Evolutionary conservation across 2,329 filamentous ascomycete genomes (phyloP), one percentile per base, ranked within the genome.

Genomic region (Macrophomina pseudophaseolina): DNA sequence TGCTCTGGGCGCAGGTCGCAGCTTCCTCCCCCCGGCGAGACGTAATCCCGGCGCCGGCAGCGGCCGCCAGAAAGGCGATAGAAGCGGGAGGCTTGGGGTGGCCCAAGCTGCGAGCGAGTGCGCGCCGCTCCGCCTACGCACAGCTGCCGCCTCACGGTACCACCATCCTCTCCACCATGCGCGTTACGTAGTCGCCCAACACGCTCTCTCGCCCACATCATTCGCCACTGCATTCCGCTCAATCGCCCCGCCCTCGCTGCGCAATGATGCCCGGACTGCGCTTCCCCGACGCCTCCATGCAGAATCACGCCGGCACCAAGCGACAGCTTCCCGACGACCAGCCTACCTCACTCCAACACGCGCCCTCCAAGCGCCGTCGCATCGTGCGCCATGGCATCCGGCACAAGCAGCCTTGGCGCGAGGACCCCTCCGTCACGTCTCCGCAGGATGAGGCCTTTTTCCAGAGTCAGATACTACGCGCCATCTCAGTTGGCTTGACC

Each of bases 381-480:
- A 73, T 77, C 44, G 33, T 72, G n/a, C 76, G 73, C 66, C 68
- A 72, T 59, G 35, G 18, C 11, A 71, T 79, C 16, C 74, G 72
- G 48, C 73, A 79, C 69, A 74, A 72, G 28, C 78, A 80, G 69
- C 74, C 73, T n/a, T 67, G 73, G 40, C 67, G 74, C 60, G 66
- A 68, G 67, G 77, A 80, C 52, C 74, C 74, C 48, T 69, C 76
- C 53, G 72, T 72, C 66, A 78, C 80, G 70, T 74, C 73, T 67
- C 64, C 64, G 14, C 77, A 84, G 69, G 83, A 86, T 76, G 83
- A 84, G 49, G 77, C 80, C 60, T 82, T 85, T 65, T 80, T 86
- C 66, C 83, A 87, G 71, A 78, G 81, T 16, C 80, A 88, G 70
- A 78, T 90, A 67, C 78, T 83, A 56, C 82, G 85, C 70, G 83